Evolutionary conservation across 495 filamentous ascomycete species (phyloP).

Genomic region (Podospora tetraspora): DNA sequence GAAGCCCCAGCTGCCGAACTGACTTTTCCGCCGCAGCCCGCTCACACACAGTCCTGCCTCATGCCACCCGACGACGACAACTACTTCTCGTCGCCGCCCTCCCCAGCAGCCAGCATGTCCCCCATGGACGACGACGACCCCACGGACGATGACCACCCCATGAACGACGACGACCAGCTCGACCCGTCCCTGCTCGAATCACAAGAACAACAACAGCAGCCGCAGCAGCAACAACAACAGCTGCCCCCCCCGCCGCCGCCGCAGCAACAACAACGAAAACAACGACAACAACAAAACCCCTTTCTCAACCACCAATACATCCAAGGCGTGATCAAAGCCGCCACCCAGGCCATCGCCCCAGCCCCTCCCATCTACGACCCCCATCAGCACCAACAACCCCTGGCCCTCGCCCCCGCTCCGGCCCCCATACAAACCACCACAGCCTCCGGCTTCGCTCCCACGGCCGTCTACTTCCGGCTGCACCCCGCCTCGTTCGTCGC

Average conservation of each 20-base stretch:
- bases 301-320: conserved; percentile 14
- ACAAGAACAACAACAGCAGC: not conserved
- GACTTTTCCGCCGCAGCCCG: not conserved
- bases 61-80: conserved; percentile 7
- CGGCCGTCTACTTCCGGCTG: conserved; percentile 62
- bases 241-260: not conserved
- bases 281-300: not conserved
- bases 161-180: conserved; percentile 7
- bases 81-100: not conserved
- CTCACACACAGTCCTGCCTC: conserved; percentile 17
- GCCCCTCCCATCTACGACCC: not conserved
- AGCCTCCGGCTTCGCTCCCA: conserved; percentile 15
- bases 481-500: conserved; percentile 48
- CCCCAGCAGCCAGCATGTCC: conserved; percentile 8
- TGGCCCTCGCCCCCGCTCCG: conserved; percentile 10
- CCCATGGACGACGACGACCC: conserved; percentile 12
- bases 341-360: not conserved
- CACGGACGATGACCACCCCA: conserved; percentile 10
- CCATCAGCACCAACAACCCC: not conserved
- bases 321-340: conserved; percentile 1
- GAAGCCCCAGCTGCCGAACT: not conserved
- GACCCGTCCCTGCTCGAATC: not conserved
- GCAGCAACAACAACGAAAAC: too few species aligned
- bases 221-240: not conserved
- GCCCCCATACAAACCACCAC: not conserved